phyloP scores from a whole-genome alignment of 225 moss, liverwort and hornwort genomes.

The Ulota crispa region DNA sequence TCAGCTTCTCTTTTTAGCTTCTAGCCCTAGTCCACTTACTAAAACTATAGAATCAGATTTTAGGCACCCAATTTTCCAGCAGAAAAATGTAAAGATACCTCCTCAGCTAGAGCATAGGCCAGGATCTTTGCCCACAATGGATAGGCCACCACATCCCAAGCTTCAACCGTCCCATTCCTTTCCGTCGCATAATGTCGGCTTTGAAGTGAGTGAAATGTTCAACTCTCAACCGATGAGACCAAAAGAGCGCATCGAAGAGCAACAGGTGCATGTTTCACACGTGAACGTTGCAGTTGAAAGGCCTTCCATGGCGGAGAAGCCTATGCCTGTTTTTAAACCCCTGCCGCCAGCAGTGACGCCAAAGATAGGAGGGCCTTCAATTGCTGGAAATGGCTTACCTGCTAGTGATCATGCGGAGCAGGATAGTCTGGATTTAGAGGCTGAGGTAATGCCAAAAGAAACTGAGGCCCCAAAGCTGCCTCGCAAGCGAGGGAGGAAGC shows the following conservation, averaged over 20 bases:
- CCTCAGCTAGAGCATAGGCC: slow-evolving; percentile 40
- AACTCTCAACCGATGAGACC: slow-evolving; percentile 25
- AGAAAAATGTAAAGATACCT: slow-evolving; percentile 33
- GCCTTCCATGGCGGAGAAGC: slow-evolving; percentile 29
- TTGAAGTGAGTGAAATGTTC: slow-evolving; percentile 33
- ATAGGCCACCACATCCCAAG: slow-evolving; percentile 35
- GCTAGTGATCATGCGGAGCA: slow-evolving; percentile 50
- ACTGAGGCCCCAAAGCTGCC: slow-evolving; percentile 76
- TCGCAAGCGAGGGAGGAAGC: slow-evolving; percentile 89
- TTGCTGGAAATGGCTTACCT: slow-evolving; percentile 43
- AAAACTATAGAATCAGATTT: slow-evolving; percentile 34
- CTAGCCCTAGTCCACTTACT: slow-evolving; percentile 33
- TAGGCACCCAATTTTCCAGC: slow-evolving; percentile 39
- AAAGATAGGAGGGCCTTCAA: slow-evolving; percentile 42
- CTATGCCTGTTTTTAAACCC: slow-evolving; percentile 40
- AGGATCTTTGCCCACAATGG: slow-evolving; percentile 30
- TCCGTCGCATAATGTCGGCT: slow-evolving; percentile 39
- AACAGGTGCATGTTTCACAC: slow-evolving; percentile 22
- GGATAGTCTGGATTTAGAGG: slow-evolving; percentile 62
- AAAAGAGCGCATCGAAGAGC: slow-evolving; percentile 38
- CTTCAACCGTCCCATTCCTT: slow-evolving; percentile 29
- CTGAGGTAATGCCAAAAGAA: slow-evolving; percentile 57
- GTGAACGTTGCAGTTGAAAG: slow-evolving; percentile 20
- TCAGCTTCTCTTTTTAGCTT: slow-evolving; percentile 32
- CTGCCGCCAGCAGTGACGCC: slow-evolving; percentile 26